These are phyloP conservation scores for Pseudocercospora cruenta DNA, from an alignment of 2,329 filamentous ascomycete genomes.

Conservation along the genomic window DNA sequence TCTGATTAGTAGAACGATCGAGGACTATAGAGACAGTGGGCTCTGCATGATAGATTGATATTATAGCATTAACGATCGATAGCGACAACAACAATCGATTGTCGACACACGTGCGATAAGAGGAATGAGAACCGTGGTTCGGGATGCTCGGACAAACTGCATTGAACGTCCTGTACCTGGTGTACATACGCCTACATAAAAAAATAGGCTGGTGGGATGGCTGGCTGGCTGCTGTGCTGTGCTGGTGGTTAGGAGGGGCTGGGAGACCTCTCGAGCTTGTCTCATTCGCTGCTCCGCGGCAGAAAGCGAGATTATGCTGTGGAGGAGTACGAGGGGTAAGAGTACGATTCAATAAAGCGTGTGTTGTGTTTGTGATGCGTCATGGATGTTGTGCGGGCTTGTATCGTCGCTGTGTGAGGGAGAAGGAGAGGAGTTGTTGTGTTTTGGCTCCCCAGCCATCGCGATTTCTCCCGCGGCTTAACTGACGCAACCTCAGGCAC, in stretches of 20 bases:
- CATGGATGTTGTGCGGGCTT: background rate
- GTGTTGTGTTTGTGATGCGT: conserved; percentile 1
- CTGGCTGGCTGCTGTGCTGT: background rate
- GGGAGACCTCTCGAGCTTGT: background rate
- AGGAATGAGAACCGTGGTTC: conserved; percentile 5
- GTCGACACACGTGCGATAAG: conserved; percentile 8
- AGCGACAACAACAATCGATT: conserved; percentile 3
- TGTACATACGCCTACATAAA: background rate
- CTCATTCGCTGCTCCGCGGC: background rate
- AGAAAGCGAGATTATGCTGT: background rate
- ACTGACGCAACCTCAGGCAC: background rate
- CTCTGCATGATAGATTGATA: background rate
- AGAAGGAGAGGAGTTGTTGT: background rate
- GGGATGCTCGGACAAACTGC: background rate
- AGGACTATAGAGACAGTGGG: background rate
- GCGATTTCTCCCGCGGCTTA: background rate
- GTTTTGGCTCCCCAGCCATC: background rate
- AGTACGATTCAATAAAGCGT: background rate
- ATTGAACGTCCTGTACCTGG: background rate
- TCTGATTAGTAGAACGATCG: background rate
- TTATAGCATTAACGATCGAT: background rate
- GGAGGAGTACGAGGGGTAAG: background rate
- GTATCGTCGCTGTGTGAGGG: background rate
- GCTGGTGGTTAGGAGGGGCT: background rate
- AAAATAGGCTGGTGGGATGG: background rate